Conservation (phyloP, 2,329 filamentous ascomycete species). For the Stemphylium vesicarium region DNA sequence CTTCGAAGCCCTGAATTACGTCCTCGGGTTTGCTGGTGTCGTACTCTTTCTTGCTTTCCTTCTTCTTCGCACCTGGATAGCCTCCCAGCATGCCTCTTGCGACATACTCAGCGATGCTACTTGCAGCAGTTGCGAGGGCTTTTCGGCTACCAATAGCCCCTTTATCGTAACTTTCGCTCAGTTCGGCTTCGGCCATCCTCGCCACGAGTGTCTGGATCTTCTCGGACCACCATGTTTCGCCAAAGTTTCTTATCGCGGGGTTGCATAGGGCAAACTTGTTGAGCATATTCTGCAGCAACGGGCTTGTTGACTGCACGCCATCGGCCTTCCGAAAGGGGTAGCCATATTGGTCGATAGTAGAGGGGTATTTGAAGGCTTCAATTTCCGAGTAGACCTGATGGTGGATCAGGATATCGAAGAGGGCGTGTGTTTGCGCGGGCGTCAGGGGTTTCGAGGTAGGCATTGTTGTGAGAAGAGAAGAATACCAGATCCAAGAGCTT, state of each 20-base stretch:
- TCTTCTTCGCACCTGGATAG: slow-evolving; percentile 52
- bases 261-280: slow-evolving; percentile 68
- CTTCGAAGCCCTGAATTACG: slow-evolving; percentile 69
- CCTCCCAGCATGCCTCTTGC: slow-evolving; percentile 71
- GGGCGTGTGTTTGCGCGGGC: slow-evolving; percentile 55
- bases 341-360: slow-evolving; percentile 71
- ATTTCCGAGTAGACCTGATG: slow-evolving; percentile 69
- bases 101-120: slow-evolving; percentile 72
- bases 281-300: slow-evolving; percentile 72
- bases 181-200: slow-evolving; percentile 66
- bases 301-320: slow-evolving; percentile 60
- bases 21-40: slow-evolving; percentile 66
- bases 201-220: slow-evolving; percentile 48
- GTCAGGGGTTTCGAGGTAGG: slow-evolving; percentile 44
- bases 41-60: slow-evolving; percentile 55
- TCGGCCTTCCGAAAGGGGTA: slow-evolving; percentile 66
- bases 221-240: slow-evolving; percentile 52
- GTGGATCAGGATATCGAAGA: slow-evolving; percentile 63
- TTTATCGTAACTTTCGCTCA: slow-evolving; percentile 85
- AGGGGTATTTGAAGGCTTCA: slow-evolving; percentile 70
- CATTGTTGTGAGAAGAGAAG: slow-evolving; percentile 17
- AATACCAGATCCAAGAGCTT: neutral
- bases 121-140: slow-evolving; percentile 74
- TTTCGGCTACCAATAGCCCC: slow-evolving; percentile 76
- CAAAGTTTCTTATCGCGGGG: slow-evolving; percentile 70